Base-by-base conservation (phyloP, 2,329 filamentous ascomycete species). In the Epichloe baconii region DNA sequence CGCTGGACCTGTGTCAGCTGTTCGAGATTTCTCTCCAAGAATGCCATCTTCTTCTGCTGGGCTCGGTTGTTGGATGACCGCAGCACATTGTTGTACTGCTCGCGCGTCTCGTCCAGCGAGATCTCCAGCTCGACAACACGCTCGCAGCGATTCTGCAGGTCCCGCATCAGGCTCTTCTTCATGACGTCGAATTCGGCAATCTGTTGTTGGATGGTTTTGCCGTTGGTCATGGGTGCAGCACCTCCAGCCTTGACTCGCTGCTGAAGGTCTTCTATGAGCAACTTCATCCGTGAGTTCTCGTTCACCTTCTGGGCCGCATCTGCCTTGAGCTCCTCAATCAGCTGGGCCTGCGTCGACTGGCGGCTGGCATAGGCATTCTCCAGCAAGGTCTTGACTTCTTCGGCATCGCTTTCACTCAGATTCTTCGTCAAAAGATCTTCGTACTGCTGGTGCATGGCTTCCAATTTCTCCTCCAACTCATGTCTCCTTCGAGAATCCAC, bases 21-120 rank as follows among this genome's bases (percentile, higher is more conserved):
- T 72, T 98, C 93, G 41, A 98, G 81, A 66, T 98, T 98, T 64
- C 93, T 85, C 74, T 98, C 93, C 48, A 98, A 73, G 78, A 98
- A 98, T 15, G 93, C 94, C 87, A 98, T 97, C 80, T 98, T 98
- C 85, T 98, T 98, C 71, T 98, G 93, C 73, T 98, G 93, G 23
- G 93, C 91, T 53, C 93, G 86, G 75, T 95, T 97, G 76, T 98
- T 98, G 58, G 88, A 95, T 47, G 88, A 93, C 52, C 91, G 85
- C 53, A 98, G 79, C 54, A 98, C 93, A 62, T 95, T 96, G 76
- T 98, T 97, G 74, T 98, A 98, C 71, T 98, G 93, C 74, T 98
- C 93, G 51, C 93, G 82, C 1, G 93, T 96, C 74, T 96, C 90
- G 64, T 98, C 93, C 48, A 98, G 79, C 37, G 88, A 95, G 62